A percentile compares a stretch with the other conserved stretches of the same genome.
These are phyloP conservation scores for Hydrangea macrophylla DNA, from an alignment of 148 eudicot genomes.

Conservation along the genomic window DNA sequence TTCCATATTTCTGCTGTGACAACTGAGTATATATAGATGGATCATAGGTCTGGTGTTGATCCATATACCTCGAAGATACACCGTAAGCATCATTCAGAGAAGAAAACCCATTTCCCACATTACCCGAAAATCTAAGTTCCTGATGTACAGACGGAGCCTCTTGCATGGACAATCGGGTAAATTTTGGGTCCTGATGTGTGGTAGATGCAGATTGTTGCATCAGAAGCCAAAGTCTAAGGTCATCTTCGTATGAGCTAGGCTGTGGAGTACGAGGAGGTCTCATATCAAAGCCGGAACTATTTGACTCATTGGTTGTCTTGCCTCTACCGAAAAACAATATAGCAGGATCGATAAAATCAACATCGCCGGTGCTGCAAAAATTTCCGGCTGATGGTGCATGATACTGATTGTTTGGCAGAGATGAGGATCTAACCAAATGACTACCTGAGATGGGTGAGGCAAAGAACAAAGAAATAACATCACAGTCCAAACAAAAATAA, in stretches of 20 bases:
- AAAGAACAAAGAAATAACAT: background rate
- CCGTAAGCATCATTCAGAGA: constrained; percentile 21
- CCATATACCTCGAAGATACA: constrained; percentile 18
- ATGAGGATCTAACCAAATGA: constrained; percentile 27
- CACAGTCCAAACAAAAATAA: background rate
- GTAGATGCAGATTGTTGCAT: constrained; percentile 34
- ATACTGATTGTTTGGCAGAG: constrained; percentile 30
- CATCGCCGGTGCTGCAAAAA: constrained; percentile 19
- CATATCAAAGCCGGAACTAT: constrained; percentile 27
- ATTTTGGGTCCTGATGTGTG: constrained; percentile 29
- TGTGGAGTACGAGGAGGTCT: constrained; percentile 27
- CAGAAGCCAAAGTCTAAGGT: constrained; percentile 38
- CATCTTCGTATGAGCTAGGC: constrained; percentile 22
- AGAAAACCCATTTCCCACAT: constrained; percentile 15
- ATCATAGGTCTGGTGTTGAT: constrained; percentile 28
- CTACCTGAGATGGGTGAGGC: constrained; percentile 28
- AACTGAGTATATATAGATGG: constrained; percentile 27
- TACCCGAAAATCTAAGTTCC: constrained; percentile 19
- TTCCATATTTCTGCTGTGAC: constrained; percentile 36
- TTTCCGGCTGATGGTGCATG: constrained; percentile 25
- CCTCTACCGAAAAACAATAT: constrained; percentile 36
- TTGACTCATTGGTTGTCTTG: constrained; percentile 28
- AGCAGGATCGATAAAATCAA: constrained; percentile 51
- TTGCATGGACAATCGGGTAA: constrained; percentile 25
- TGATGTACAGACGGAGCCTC: constrained; percentile 25